Base-by-base conservation (phyloP, 2,329 filamentous ascomycete species). In the Chaetomium strumarium region DNA sequence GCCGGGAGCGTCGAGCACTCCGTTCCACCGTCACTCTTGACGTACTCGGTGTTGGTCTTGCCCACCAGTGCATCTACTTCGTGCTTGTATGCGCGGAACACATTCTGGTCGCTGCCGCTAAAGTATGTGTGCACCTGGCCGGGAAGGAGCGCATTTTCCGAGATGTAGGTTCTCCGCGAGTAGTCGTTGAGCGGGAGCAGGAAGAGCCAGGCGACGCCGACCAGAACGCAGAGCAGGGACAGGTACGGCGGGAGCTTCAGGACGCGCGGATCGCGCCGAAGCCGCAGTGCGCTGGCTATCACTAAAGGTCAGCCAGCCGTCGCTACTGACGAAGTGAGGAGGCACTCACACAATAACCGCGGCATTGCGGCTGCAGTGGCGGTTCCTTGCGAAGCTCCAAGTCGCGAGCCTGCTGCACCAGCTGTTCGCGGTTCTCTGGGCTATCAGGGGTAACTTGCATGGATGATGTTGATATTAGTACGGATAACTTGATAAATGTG, bases 91-190 rank as follows among this genome's bases (percentile, higher is more conserved):
- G 90, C 93, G 43, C 90, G 81, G 65, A 97, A 91, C 59, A 97
- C 82, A 69, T 96, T 88, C 73, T 97, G 91, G 67, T 99, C 93
- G 68, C 90, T 96, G 16, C 93, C 93, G 7, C 88, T 85, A 67
- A 99, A 99, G 70, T 99, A 99, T 1, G 93, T 96, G 72, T 97
- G 92, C 9, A 97, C 93, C 70, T 99, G 93, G 2, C 91, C 93
- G 0, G 93, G 93, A 13, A 99, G 76, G 33, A 99, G 82, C 11
- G 93, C 93, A 68, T 99, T 99, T 70, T 99, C 93, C 40, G 92
- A 97, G 53, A 99, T 93, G 70, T 99, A 99, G 1, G 92, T 99
- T 55, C 81, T 79, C 59, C 93, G 84, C 46, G 90, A 96, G 73
- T 97, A 96, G 60, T 91, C 81, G 69, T 97, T 81, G 49, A 97